Percentiles rank a stretch among this genome's conserved stretches.
Conservation (phyloP, 768 basidiomycete species). For the Mycena filopes region DNA sequence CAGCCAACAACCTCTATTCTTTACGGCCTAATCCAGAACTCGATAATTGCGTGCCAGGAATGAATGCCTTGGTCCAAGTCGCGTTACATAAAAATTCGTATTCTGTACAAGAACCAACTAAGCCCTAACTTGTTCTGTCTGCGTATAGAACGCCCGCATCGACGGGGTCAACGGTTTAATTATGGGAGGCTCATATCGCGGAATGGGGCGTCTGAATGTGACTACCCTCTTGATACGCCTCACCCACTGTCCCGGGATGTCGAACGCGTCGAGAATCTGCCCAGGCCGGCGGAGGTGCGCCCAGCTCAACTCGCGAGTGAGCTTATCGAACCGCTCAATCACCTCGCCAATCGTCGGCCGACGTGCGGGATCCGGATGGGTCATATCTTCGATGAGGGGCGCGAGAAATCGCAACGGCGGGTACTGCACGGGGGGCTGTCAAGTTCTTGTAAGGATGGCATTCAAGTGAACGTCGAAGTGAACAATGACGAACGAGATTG, state of each 20-base stretch:
- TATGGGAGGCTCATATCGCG: neutral
- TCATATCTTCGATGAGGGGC: slow-evolving; percentile 13
- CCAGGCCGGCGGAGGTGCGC: neutral
- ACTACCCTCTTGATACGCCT: neutral
- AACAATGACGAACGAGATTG: too few relatives aligned
- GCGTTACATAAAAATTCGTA: too few relatives aligned
- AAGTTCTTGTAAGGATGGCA: too few relatives aligned
- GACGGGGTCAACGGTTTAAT: too few relatives aligned
- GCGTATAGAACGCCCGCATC: slow-evolving; percentile 2
- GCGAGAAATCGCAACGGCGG: neutral
- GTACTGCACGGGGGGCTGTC: neutral
- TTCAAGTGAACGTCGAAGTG: too few relatives aligned
- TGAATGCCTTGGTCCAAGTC: too few relatives aligned
- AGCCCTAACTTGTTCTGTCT: neutral
- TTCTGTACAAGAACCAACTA: too few relatives aligned
- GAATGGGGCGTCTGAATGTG: neutral
- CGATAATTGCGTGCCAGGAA: too few relatives aligned
- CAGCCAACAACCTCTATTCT: too few relatives aligned
- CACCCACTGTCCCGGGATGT: neutral
- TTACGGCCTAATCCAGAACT: too few relatives aligned
- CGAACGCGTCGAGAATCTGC: too few relatives aligned
- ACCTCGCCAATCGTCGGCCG: slow-evolving; percentile 11
- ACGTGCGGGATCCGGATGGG: neutral
- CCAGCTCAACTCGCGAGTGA: neutral
- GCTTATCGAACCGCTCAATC: neutral